Percentiles rank a stretch among this genome's conserved stretches.
These are phyloP conservation scores for Ceratocystis cacaofunesta DNA, from an alignment of 2,329 filamentous ascomycete genomes.

Conservation along the genomic window DNA sequence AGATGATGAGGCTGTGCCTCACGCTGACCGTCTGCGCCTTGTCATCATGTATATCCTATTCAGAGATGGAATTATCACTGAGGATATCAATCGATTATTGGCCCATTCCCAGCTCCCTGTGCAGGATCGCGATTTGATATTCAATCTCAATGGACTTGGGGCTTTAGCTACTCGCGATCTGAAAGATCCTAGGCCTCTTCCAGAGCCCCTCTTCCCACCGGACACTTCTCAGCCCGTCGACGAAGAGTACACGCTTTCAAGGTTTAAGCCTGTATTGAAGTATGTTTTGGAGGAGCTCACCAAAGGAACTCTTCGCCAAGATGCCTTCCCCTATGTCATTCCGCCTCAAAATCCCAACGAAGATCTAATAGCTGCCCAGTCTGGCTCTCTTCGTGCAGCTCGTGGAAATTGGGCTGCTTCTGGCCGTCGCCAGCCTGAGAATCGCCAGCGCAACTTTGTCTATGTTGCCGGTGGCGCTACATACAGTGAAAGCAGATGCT, in stretches of 20 bases:
- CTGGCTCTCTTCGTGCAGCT: conserved; percentile 72
- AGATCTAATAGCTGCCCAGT: conserved; percentile 39
- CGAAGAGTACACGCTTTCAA: conserved; percentile 74
- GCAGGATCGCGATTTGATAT: conserved; percentile 55
- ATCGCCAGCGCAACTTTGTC: conserved; percentile 76
- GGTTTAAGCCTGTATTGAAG: conserved; percentile 71
- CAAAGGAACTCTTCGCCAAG: conserved; percentile 50
- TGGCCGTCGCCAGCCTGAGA: conserved; percentile 57
- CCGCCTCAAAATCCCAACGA: conserved; percentile 50
- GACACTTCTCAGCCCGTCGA: conserved; percentile 30
- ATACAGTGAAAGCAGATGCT: conserved; percentile 75
- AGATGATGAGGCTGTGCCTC: conserved; percentile 62
- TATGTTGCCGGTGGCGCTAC: conserved; percentile 94
- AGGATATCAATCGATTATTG: conserved; percentile 73
- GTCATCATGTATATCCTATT: conserved; percentile 77
- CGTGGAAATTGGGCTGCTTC: conserved; percentile 93
- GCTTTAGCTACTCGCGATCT: conserved; percentile 52
- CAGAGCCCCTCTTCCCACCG: conserved; percentile 53
- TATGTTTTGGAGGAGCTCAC: conserved; percentile 64
- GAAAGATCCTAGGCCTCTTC: conserved; percentile 58
- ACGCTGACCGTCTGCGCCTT: conserved; percentile 65
- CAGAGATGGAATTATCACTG: conserved; percentile 66
- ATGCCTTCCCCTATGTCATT: conserved; percentile 56
- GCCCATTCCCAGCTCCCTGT: conserved; percentile 66
- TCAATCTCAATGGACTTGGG: conserved; percentile 70